Conservation (phyloP, 768 basidiomycete species). For the Macrolepiota dolichaula region DNA sequence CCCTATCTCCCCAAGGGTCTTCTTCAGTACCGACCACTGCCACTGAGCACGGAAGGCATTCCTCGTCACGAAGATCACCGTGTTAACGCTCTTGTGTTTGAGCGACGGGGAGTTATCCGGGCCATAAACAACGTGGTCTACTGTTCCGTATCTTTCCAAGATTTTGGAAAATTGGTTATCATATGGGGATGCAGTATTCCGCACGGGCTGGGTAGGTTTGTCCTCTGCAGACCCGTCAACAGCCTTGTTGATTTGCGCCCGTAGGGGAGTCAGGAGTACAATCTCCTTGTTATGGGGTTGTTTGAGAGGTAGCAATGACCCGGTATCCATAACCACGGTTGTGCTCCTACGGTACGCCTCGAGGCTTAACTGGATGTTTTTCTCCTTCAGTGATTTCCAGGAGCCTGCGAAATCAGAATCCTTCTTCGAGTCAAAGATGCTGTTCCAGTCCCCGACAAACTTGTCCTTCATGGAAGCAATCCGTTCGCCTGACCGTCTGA, state of each 20-base stretch:
- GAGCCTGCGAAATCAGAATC: constrained; percentile 18
- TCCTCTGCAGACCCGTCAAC: constrained; percentile 53
- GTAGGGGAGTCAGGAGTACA: constrained; percentile 51
- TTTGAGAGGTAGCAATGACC: constrained; percentile 32
- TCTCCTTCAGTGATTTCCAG: constrained; percentile 35
- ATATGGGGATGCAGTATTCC: constrained; percentile 57
- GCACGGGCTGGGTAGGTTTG: constrained; percentile 36
- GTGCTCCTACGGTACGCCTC: constrained; percentile 46
- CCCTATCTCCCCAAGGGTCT: neutral
- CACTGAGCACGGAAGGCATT: constrained; percentile 52
- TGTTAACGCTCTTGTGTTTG: constrained; percentile 17
- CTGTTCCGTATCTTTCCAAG: constrained; percentile 28
- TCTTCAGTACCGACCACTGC: constrained; percentile 44
- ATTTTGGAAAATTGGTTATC: constrained; percentile 46
- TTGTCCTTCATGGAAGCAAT: constrained; percentile 46
- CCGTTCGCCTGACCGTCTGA: constrained; percentile 41
- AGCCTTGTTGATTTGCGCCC: constrained; percentile 57
- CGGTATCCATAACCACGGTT: constrained; percentile 42
- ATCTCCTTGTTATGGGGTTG: constrained; percentile 22
- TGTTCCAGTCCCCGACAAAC: constrained; percentile 48
- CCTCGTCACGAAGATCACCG: constrained; percentile 53
- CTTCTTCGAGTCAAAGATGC: constrained; percentile 25
- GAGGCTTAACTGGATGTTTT: constrained; percentile 38
- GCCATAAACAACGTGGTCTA: constrained; percentile 47
- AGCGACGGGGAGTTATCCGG: constrained; percentile 8